These are phyloP conservation scores for Mycena rosella DNA, from an alignment of 768 basidiomycete species.

Conservation along the genomic window DNA sequence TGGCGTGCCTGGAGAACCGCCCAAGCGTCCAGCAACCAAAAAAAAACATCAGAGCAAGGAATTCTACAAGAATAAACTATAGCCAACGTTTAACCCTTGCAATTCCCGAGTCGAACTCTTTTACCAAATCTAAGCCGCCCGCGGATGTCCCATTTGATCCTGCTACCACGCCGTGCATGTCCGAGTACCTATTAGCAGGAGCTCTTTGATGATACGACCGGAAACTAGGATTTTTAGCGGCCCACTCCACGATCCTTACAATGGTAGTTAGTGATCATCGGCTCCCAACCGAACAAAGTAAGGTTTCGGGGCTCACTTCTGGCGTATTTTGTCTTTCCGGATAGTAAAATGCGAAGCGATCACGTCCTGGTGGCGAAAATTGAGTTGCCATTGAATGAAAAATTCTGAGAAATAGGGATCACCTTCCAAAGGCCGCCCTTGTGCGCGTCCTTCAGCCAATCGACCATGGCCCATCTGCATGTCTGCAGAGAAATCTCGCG, in stretches of 20 bases:
- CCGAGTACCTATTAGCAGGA: background rate
- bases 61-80: background rate
- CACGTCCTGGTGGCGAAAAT: slow-evolving; percentile 54
- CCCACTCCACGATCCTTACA: slow-evolving; percentile 52
- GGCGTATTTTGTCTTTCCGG: slow-evolving; percentile 54
- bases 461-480: slow-evolving; percentile 64
- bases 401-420: slow-evolving; percentile 31
- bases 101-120: slow-evolving; percentile 55
- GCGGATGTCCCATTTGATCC: slow-evolving; percentile 7
- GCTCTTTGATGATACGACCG: slow-evolving; percentile 36
- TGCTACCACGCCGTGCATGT: slow-evolving; percentile 12
- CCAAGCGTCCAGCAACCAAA: background rate
- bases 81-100: slow-evolving; percentile 40
- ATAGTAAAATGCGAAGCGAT: slow-evolving; percentile 63
- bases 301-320: slow-evolving; percentile 49
- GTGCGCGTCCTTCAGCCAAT: slow-evolving; percentile 63
- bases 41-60: background rate
- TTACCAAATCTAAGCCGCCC: slow-evolving; percentile 46
- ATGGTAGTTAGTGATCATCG: slow-evolving; percentile 7
- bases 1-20: slow-evolving; percentile 14
- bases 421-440: slow-evolving; percentile 62
- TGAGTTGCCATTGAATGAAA: slow-evolving; percentile 13
- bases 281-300: slow-evolving; percentile 5
- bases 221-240: slow-evolving; percentile 43
- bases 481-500: slow-evolving; percentile 57